A percentile compares a stretch with the other conserved stretches of the same genome.
Conservation (phyloP, 176 grass and related monocot species). For the Zoysia japonica region DNA sequence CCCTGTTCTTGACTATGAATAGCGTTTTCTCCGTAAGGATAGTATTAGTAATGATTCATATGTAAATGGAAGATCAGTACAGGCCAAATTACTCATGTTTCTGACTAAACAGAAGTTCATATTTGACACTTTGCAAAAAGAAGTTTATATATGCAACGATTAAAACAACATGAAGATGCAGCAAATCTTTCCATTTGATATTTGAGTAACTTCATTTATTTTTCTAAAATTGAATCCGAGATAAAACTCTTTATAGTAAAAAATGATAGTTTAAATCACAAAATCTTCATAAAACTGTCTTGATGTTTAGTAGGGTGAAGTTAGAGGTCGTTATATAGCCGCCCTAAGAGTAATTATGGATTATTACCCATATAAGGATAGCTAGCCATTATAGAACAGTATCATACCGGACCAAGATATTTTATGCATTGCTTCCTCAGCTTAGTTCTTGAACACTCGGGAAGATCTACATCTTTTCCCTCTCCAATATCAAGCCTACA, state of each 20-base stretch:
- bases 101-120: not conserved
- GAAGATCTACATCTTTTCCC: conserved; percentile 77
- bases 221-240: not conserved
- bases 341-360: not conserved
- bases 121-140: not conserved
- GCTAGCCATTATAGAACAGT: not conserved
- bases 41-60: not conserved
- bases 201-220: not conserved
- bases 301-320: not conserved
- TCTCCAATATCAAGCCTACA: conserved; percentile 91
- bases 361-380: not conserved
- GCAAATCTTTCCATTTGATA: not conserved
- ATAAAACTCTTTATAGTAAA: not conserved
- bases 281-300: not conserved
- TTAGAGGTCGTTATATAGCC: conserved; percentile 3
- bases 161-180: not conserved
- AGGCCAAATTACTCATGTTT: not conserved
- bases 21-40: not conserved
- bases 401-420: conserved; percentile 91
- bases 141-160: not conserved
- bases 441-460: conserved; percentile 59
- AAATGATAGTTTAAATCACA: not conserved
- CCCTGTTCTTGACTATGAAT: not conserved
- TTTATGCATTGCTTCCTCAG: conserved; percentile 83
- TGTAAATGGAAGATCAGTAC: not conserved